Conservation (phyloP, 2,329 filamentous ascomycete genomes). For the Dactylellina sp. region DNA sequence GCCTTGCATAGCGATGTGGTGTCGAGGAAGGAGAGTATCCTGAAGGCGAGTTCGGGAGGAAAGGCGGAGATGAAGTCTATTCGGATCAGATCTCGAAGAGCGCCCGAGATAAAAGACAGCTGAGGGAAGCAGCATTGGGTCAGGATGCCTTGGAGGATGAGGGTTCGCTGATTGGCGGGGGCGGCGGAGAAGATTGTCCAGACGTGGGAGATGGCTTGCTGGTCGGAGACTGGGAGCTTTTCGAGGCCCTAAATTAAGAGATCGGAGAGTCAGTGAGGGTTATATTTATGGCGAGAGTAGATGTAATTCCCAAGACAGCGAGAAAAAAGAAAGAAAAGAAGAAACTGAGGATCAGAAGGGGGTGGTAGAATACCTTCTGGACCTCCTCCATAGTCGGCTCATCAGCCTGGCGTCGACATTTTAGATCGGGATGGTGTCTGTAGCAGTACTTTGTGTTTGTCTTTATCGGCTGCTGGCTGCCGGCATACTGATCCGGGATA, state of each 20-base stretch:
- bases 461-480: slow-evolving; percentile 64
- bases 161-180: slow-evolving; percentile 88
- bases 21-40: slow-evolving; percentile 91
- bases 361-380: slow-evolving; percentile 73
- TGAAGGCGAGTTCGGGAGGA: slow-evolving; percentile 89
- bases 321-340: too few species aligned
- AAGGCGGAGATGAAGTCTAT: slow-evolving; percentile 95
- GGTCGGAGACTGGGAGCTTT: slow-evolving; percentile 82
- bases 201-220: slow-evolving; percentile 95
- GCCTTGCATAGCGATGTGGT: slow-evolving; percentile 95
- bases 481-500: slow-evolving; percentile 88
- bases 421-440: slow-evolving; percentile 90
- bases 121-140: slow-evolving; percentile 98
- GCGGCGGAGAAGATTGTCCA: slow-evolving; percentile 98
- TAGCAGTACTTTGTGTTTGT: slow-evolving; percentile 92
- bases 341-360: too few species aligned
- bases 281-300: slow-evolving; percentile 1
- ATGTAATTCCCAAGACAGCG: background rate
- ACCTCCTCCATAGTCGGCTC: slow-evolving; percentile 96
- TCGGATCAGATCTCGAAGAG: slow-evolving; percentile 92
- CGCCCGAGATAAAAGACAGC: slow-evolving; percentile 88
- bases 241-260: slow-evolving; percentile 78
- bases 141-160: slow-evolving; percentile 96
- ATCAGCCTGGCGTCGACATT: slow-evolving; percentile 91
- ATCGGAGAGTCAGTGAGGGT: slow-evolving; percentile 11